These are phyloP conservation scores for Chaetomium tenue DNA, from an alignment of 495 filamentous ascomycete genomes.

Conservation along the genomic window DNA sequence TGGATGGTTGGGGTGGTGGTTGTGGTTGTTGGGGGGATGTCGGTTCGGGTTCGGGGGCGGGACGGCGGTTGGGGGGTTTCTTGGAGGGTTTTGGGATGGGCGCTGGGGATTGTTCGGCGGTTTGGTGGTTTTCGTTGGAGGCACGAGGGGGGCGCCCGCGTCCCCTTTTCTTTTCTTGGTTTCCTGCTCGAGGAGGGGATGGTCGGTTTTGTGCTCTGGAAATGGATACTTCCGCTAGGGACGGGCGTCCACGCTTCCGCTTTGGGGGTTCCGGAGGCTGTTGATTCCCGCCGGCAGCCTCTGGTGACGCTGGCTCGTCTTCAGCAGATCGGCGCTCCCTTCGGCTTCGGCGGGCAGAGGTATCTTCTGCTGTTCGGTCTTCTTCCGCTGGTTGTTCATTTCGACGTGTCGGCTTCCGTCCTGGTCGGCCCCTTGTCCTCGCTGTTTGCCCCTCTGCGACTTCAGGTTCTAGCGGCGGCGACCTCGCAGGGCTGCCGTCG, in stretches of 20 bases:
- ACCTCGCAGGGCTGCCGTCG: conserved; percentile 10
- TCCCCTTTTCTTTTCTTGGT: conserved; percentile 18
- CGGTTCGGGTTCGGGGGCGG: conserved; percentile 1
- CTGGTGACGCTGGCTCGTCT: conserved; percentile 8
- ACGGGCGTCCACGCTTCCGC: conserved; percentile 23
- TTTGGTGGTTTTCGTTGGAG: conserved; percentile 3
- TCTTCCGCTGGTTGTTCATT: background rate
- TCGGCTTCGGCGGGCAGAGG: conserved; percentile 16
- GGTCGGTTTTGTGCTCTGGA: conserved; percentile 29
- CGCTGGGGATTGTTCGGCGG: background rate
- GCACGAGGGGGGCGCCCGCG: background rate
- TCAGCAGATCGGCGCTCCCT: conserved; percentile 25
- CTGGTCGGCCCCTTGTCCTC: background rate
- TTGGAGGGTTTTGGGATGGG: conserved; percentile 1
- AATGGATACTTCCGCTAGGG: conserved; percentile 29
- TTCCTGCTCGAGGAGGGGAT: background rate
- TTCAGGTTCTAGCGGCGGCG: conserved; percentile 4
- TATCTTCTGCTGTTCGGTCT: background rate
- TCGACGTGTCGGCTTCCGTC: background rate
- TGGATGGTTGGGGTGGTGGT: background rate
- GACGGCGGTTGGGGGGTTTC: conserved; percentile 18
- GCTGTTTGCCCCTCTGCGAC: background rate
- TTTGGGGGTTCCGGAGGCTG: conserved; percentile 1
- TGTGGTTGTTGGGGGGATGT: background rate
- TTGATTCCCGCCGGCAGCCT: background rate